Base-by-base conservation (phyloP, 306 rosid genomes). In the Quercus glauca region DNA sequence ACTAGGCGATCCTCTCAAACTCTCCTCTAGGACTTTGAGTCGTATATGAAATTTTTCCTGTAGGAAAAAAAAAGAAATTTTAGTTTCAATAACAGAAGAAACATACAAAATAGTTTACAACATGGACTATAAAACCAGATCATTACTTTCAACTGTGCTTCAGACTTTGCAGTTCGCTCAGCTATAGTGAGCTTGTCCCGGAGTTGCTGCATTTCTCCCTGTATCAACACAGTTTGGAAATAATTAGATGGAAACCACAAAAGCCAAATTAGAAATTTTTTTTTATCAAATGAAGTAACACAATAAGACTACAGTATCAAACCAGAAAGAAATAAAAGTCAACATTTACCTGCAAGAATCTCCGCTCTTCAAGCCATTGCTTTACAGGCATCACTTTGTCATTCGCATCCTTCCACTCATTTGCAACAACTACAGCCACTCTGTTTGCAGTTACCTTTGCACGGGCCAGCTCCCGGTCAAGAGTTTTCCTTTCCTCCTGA, bases 361-460 rank as follows among this genome's bases (percentile, higher is more conserved):
- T 82, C 55, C 99, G 90, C 78, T 96, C 99, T 86, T 96, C 99
- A 74, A 96, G 98, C 99, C 99, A 96, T 83, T 91, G 99, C 87
- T 89, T 96, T 76, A 96, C 99, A 80, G 99, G 99, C 99, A 96
- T 96, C 84, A 96, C 99, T 88, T 96, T 96, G 83, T 96, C 99
- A 52, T 91, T 93, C 28, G 99, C 80, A 83, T 96, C 99, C 83
- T 96, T 96, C 99, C 99, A 96, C 83, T 96, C 99, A 86, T 96
- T 96, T 77, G 99, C 99, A 71, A 93, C 99, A 68, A 93, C 99
- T 29, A 84, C 89, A 63, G 99, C 99, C 73, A 96, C 99, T 84
- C 99, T 91, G 86, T 96, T 96, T 73, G 99, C 99, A 57, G 99
- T 82, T 83, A 93, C 99, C 88, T 90, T 96, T 68, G 97, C 99